Conservation (phyloP, 306 rosid species). For the Calophaca sinica region DNA sequence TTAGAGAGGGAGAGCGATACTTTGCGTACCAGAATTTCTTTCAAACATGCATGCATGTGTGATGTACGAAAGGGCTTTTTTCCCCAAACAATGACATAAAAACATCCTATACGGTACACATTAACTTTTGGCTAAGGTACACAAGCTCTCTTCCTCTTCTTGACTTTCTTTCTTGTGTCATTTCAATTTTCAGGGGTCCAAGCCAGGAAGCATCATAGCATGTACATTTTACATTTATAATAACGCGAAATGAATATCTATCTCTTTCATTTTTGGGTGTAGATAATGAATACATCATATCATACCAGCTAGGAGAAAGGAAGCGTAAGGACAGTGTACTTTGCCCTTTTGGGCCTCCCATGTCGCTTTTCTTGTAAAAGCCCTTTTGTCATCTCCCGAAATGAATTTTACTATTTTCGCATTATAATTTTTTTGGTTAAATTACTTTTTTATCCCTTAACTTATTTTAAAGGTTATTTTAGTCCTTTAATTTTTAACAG, state of each 20-base stretch:
- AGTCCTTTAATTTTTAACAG: too few species aligned
- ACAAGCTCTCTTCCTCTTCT: conserved; percentile 19
- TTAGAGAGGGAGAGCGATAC: conserved; percentile 7
- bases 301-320: neutral
- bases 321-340: neutral
- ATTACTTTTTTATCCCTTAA: too few species aligned
- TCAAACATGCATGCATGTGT: conserved; percentile 22
- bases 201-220: conserved; percentile 13
- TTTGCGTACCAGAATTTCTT: conserved; percentile 45
- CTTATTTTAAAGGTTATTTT: too few species aligned
- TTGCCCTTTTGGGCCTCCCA: neutral
- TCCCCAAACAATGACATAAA: conserved; percentile 49
- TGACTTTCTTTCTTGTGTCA: conserved; percentile 41
- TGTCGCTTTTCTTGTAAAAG: conserved; percentile 3
- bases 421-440: neutral
- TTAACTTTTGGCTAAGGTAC: conserved; percentile 47
- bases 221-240: neutral
- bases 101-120: conserved; percentile 51
- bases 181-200: conserved; percentile 45
- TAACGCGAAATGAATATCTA: neutral
- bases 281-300: neutral
- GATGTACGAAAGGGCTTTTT: conserved; percentile 48
- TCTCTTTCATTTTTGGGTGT: neutral
- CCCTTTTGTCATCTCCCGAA: neutral
- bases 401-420: neutral